These are phyloP conservation scores for Chlorella vulgaris DNA, from an alignment of 139 green algal species.

Conservation along the genomic window DNA sequence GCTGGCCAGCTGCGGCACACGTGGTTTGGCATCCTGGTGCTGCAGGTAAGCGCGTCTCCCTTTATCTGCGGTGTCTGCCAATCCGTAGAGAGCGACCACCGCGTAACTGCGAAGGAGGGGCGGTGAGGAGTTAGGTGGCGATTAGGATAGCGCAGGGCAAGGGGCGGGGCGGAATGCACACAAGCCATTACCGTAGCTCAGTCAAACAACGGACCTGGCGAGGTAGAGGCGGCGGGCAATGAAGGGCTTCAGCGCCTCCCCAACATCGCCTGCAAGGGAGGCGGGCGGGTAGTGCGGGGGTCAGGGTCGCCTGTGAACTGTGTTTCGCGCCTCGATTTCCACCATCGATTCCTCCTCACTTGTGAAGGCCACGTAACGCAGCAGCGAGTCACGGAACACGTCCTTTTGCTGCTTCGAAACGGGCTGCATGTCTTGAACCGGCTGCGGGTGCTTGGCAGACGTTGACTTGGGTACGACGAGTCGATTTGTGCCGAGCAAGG, in stretches of 20 bases:
- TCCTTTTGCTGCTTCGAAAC: neutral
- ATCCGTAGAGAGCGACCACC: slow-evolving; percentile 23
- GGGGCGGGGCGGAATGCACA: too few species aligned
- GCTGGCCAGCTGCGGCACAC: too few species aligned
- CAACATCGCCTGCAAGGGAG: slow-evolving; percentile 25
- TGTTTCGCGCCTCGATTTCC: too few species aligned
- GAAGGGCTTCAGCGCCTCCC: slow-evolving; percentile 24
- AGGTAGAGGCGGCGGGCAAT: slow-evolving; percentile 24
- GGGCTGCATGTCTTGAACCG: too few species aligned
- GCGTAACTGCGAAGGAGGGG: slow-evolving; percentile 9
- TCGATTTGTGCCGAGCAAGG: too few species aligned
- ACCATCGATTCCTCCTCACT: too few species aligned
- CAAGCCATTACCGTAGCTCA: too few species aligned
- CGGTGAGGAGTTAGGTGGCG: neutral
- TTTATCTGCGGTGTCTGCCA: slow-evolving; percentile 23
- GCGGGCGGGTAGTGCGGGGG: neutral
- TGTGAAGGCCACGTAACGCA: slow-evolving; percentile 36
- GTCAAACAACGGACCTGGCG: neutral
- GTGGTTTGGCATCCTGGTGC: too few species aligned
- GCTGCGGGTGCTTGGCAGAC: too few species aligned
- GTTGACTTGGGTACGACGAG: too few species aligned
- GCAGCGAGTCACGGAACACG: neutral
- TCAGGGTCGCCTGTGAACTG: neutral
- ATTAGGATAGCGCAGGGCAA: neutral
- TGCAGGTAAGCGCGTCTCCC: neutral